A percentile compares a stretch with the other conserved stretches of the same genome.
These are phyloP conservation scores for Delonix regia DNA, from an alignment of 306 rosid genomes.

Conservation along the genomic window DNA sequence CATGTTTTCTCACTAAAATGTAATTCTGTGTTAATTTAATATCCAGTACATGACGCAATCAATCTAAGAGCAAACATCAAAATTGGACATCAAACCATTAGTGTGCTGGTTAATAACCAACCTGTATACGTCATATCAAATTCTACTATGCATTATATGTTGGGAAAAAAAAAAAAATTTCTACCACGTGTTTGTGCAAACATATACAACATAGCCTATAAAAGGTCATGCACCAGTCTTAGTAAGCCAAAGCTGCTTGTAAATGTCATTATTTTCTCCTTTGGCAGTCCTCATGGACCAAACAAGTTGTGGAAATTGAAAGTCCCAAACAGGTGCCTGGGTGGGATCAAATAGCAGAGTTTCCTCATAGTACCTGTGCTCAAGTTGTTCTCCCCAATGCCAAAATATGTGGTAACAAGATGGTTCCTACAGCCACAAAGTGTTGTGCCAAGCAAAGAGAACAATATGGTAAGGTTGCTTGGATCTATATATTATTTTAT, in stretches of 20 bases:
- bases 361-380: conserved; percentile 82
- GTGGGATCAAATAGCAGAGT: conserved; percentile 56
- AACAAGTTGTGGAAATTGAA: conserved; percentile 77
- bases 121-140: not conserved
- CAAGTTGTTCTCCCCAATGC: conserved; percentile 72
- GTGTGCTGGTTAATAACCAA: not conserved
- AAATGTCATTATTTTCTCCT: conserved; percentile 35
- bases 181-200: not conserved
- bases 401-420: conserved; percentile 46
- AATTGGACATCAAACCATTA: conserved; percentile 1
- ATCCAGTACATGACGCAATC: conserved; percentile 5
- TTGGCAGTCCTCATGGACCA: conserved; percentile 89
- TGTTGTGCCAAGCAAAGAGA: conserved; percentile 50
- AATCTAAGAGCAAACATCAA: conserved; percentile 32
- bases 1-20: conserved; percentile 1
- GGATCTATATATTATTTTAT: not conserved
- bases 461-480: conserved; percentile 53
- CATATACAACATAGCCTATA: not conserved
- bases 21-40: conserved; percentile 1
- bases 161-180: no score
- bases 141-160: no score
- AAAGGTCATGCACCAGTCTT: conserved; percentile 15
- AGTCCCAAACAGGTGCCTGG: conserved; percentile 59
- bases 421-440: conserved; percentile 45
- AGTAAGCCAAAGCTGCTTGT: conserved; percentile 29